Conservation (phyloP, 164 flowering plant species). For the Protea cynaroides region DNA sequence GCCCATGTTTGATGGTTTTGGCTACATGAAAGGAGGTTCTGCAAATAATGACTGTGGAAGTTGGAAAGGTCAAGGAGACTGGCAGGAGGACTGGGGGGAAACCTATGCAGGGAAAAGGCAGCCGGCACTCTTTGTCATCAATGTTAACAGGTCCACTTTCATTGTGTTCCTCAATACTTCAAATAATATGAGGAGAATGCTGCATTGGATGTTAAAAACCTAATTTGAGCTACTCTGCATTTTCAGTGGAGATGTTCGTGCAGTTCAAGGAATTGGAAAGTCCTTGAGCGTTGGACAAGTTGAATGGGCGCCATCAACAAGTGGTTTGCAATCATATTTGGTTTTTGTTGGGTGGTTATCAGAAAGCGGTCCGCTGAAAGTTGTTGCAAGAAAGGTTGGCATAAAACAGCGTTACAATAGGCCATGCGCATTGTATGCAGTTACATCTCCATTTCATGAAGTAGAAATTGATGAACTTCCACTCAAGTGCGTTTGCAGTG, state of each 20-base stretch:
- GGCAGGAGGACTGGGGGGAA: slow-evolving; percentile 97
- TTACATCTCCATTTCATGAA: slow-evolving; percentile 39
- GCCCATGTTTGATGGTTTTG: slow-evolving; percentile 57
- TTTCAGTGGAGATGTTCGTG: slow-evolving; percentile 71
- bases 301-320: slow-evolving; percentile 74
- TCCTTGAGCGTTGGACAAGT: slow-evolving; percentile 90
- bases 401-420: slow-evolving; percentile 90
- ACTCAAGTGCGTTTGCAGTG: slow-evolving; percentile 32
- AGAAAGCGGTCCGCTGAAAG: slow-evolving; percentile 15
- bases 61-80: slow-evolving; percentile 97
- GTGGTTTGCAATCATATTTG: slow-evolving; percentile 42
- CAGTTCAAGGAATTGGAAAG: slow-evolving; percentile 59
- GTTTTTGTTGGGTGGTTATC: slow-evolving; percentile 94
- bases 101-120: slow-evolving; percentile 81
- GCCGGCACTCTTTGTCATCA: slow-evolving; percentile 78
- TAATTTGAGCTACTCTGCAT: slow-evolving; percentile 5
- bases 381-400: slow-evolving; percentile 69
- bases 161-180: not conserved
- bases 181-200: not conserved
- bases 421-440: slow-evolving; percentile 83
- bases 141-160: slow-evolving; percentile 46
- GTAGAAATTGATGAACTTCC: slow-evolving; percentile 24
- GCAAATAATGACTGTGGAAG: slow-evolving; percentile 59
- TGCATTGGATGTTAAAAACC: not conserved
- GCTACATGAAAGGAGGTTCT: slow-evolving; percentile 56